Conservation (phyloP, 176 grass and related monocot genomes). For the Luzula sylvatica region DNA sequence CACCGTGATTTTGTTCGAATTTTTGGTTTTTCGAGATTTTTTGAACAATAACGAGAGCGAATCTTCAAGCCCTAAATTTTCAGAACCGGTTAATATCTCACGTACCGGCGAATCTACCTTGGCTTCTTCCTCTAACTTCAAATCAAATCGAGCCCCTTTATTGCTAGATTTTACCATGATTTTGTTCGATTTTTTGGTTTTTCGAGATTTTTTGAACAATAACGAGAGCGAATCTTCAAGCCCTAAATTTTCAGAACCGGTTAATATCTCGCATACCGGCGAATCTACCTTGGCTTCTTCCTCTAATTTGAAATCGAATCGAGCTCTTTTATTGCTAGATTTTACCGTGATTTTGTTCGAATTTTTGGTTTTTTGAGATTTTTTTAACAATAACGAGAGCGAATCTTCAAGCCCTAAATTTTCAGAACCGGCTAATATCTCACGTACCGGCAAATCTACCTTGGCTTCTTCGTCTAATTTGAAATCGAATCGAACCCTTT, state of each 20-base stretch:
- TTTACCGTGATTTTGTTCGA: slow-evolving; percentile 15
- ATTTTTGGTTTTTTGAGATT: slow-evolving; percentile 35
- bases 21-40: slow-evolving; percentile 26
- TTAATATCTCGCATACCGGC: slow-evolving; percentile 13
- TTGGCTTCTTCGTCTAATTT: slow-evolving; percentile 24
- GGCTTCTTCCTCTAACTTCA: slow-evolving; percentile 24
- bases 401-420: too few relatives aligned
- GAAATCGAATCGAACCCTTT: slow-evolving; percentile 9
- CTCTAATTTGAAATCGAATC: slow-evolving; percentile 19
- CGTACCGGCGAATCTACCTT: background rate
- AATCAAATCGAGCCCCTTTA: slow-evolving; percentile 4
- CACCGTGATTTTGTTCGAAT: slow-evolving; percentile 22
- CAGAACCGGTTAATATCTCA: slow-evolving; percentile 19
- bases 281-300: slow-evolving; percentile 21
- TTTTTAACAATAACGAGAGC: too few relatives aligned
- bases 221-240: slow-evolving; percentile 49
- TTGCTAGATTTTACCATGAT: slow-evolving; percentile 15
- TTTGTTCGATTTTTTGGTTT: slow-evolving; percentile 16
- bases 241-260: slow-evolving; percentile 33
- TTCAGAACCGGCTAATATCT: too few relatives aligned
- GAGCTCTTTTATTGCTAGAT: too few relatives aligned
- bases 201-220: slow-evolving; percentile 45
- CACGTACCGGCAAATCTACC: too few relatives aligned
- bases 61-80: slow-evolving; percentile 45
- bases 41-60: slow-evolving; percentile 51